Evolutionary conservation across 257 asterid species (phyloP), one percentile per base, ranked within the genome.

Genomic region (Plantago major): DNA sequence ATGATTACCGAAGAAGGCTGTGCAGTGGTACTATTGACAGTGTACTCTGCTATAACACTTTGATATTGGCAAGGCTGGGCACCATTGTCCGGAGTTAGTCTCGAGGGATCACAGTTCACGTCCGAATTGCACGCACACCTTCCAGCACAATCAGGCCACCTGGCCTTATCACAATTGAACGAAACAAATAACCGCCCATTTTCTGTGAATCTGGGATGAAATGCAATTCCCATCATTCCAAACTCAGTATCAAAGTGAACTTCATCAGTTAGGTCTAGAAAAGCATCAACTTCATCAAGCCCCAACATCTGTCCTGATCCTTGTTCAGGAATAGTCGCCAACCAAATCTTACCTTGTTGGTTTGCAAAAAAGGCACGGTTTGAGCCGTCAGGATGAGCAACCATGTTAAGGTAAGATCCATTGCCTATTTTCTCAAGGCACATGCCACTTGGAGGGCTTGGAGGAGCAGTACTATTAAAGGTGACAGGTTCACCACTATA

Each of bases 181-280:
- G 98, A 90, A 54, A 81, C 96, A n/a, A 85, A 90, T 55, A 90
- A 72, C 4, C 98, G 85, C 0, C 98, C 98, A 51, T 88, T 90
- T 7, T 79, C 75, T 0, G 66, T 9, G 63, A 83, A 90, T 28
- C 79, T 75, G 0, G 98, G 98, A 66, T 91, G 98, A 37, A 86
- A 76, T 7, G 97, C 95, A 51, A 91, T 78, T 8, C 97, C 92
- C 83, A 91, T 18, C 82, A 91, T 40, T 37, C 97, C 98, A 69
- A 86, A 82, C 58, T 81, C 76, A 30, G 87, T 69, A 58, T 91
- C 93, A 19, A 88, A 81, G 55, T 76, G 76, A 62, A 88, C 96
- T 62, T 86, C 83, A 72, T 88, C 95, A 3, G 80, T 86, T 38
- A 88, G 47, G 76, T 91, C 98, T 3, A 91, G 75, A 73, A 91